These are phyloP conservation scores for Ramaria rubella DNA, from an alignment of 768 basidiomycete genomes.

Conservation along the genomic window DNA sequence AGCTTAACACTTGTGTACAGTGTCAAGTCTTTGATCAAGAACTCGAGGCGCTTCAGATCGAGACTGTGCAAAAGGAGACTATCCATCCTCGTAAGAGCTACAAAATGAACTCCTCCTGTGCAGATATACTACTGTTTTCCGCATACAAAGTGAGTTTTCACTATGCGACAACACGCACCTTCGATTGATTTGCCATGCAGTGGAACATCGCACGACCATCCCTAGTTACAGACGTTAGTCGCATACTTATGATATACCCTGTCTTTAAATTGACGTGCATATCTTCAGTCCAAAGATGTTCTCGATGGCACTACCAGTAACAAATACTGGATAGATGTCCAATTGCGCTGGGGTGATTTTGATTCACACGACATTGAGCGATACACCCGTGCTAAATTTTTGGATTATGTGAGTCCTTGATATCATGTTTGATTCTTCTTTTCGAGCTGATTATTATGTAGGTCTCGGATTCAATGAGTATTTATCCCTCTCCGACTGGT, in stretches of 20 bases:
- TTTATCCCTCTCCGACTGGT: conserved; percentile 98
- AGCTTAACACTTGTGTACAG: conserved; percentile 26
- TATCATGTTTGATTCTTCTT: background rate
- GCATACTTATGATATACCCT: background rate
- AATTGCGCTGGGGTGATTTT: conserved; percentile 96
- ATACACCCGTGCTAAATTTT: conserved; percentile 97
- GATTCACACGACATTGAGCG: conserved; percentile 99
- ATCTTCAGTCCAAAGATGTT: conserved; percentile 75
- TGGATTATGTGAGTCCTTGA: conserved; percentile 73
- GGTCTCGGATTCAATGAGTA: conserved; percentile 96
- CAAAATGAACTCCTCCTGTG: conserved; percentile 98
- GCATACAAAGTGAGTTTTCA: conserved; percentile 60
- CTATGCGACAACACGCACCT: background rate
- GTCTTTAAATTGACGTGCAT: background rate
- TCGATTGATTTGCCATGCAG: conserved; percentile 27
- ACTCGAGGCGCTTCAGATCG: conserved; percentile 94
- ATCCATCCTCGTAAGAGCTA: conserved; percentile 99
- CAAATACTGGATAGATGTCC: conserved; percentile 98
- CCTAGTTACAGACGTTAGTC: conserved; percentile 81
- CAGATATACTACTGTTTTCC: conserved; percentile 95
- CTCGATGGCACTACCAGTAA: conserved; percentile 97
- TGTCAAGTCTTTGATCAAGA: conserved; percentile 99
- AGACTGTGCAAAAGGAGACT: conserved; percentile 99
- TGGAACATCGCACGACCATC: conserved; percentile 98
- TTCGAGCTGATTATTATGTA: conserved; percentile 21